phyloP scores from a whole-genome alignment of 176 grass and related monocot species.

The Microstegium vimineum region DNA sequence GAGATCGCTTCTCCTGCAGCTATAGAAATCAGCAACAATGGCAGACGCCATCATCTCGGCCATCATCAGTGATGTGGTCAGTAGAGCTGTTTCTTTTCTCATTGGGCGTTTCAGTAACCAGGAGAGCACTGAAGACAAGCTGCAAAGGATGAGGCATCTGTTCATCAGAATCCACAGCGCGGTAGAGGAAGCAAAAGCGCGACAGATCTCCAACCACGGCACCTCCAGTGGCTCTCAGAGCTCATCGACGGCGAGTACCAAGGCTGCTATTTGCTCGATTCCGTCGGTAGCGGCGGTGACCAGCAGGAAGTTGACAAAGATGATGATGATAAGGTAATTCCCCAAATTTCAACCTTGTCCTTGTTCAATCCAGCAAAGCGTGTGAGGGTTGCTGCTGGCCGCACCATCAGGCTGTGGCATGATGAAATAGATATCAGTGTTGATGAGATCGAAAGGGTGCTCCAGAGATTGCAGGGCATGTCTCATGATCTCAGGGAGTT shows the following conservation, averaged over 20 bases:
- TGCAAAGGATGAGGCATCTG: not conserved
- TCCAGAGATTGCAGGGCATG: not conserved
- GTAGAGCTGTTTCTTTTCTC: not conserved
- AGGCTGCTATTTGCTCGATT: not conserved
- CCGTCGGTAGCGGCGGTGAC: not conserved
- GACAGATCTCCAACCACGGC: not conserved
- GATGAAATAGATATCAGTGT: not conserved
- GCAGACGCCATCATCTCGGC: not conserved
- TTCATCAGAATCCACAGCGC: not conserved
- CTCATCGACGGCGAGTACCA: not conserved
- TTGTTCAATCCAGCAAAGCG: constrained; percentile 1
- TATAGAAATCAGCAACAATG: not conserved
- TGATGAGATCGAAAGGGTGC: not conserved
- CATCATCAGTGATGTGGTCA: not conserved
- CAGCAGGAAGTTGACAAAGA: not conserved
- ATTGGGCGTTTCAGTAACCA: not conserved
- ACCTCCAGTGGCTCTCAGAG: not conserved
- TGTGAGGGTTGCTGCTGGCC: not conserved
- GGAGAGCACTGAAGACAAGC: not conserved
- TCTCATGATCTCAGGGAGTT: not conserved
- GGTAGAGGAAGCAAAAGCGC: not conserved
- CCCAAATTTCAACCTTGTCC: not conserved
- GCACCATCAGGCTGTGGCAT: not conserved
- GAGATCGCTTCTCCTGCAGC: not conserved
- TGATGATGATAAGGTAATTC: not conserved